Conservation (phyloP, 208 protist species). For the Leishmania major region DNA sequence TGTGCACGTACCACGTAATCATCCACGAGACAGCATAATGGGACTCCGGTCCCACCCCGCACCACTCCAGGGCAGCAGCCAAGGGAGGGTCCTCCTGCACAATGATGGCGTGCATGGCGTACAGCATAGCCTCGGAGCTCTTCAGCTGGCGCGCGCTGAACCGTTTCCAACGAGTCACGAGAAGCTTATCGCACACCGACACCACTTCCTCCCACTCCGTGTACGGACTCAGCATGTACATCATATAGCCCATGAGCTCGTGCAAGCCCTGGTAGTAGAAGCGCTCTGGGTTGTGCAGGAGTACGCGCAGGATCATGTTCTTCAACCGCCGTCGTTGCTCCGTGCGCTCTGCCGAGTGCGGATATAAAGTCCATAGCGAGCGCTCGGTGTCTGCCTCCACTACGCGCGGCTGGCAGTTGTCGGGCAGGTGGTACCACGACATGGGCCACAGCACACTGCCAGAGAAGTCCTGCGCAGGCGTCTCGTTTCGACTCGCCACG, state of each 20-base stretch:
- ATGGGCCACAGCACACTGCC: slow-evolving; percentile 14
- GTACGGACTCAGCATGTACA: slow-evolving; percentile 65
- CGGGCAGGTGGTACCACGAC: slow-evolving; percentile 38
- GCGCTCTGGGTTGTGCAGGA: slow-evolving; percentile 53
- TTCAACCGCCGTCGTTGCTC: slow-evolving; percentile 52
- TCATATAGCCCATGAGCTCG: slow-evolving; percentile 83
- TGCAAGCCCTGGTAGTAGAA: slow-evolving; percentile 90
- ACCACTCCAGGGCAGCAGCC: slow-evolving; percentile 63
- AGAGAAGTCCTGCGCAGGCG: slow-evolving; percentile 4
- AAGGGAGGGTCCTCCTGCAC: slow-evolving; percentile 57
- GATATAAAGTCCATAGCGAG: slow-evolving; percentile 81
- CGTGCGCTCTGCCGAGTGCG: slow-evolving; percentile 43
- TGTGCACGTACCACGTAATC: slow-evolving; percentile 87
- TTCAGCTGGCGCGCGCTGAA: slow-evolving; percentile 59
- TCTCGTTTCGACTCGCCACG: not conserved
- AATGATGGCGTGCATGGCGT: slow-evolving; percentile 75
- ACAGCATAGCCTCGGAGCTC: slow-evolving; percentile 75
- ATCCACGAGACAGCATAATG: slow-evolving; percentile 90
- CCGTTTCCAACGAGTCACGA: slow-evolving; percentile 57
- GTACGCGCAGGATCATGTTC: slow-evolving; percentile 57
- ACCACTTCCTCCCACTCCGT: slow-evolving; percentile 43
- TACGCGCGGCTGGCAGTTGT: slow-evolving; percentile 82
- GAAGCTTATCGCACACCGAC: slow-evolving; percentile 63
- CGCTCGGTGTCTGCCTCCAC: slow-evolving; percentile 80
- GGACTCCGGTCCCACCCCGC: slow-evolving; percentile 75